Conservation (phyloP, 1,284 basidiomycete genomes). For the Flammula alnicola region DNA sequence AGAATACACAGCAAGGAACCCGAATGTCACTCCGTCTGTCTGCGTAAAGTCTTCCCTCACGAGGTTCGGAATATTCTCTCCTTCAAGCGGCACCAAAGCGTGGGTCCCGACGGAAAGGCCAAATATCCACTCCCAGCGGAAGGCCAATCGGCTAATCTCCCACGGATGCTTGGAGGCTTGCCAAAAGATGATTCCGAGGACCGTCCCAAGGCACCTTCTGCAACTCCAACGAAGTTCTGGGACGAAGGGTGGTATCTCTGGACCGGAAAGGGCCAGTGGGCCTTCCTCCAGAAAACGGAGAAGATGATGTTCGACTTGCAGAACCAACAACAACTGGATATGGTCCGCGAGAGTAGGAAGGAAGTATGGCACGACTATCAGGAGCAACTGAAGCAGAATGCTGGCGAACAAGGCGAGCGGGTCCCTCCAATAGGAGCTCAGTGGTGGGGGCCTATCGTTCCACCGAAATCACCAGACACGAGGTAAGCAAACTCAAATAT, state of each 20-base stretch:
- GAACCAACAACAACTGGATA: slow-evolving; percentile 48
- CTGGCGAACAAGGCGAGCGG: slow-evolving; percentile 21
- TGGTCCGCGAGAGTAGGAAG: slow-evolving; percentile 45
- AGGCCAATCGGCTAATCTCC: slow-evolving; percentile 57
- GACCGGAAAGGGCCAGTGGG: slow-evolving; percentile 58
- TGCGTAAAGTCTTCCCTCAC: slow-evolving; percentile 74
- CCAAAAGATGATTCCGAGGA: slow-evolving; percentile 34
- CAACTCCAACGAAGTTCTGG: slow-evolving; percentile 54
- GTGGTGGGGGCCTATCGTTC: slow-evolving; percentile 44
- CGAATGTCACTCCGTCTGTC: slow-evolving; percentile 67
- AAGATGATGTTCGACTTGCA: slow-evolving; percentile 62
- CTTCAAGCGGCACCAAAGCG: slow-evolving; percentile 45
- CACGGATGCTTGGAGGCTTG: slow-evolving; percentile 46
- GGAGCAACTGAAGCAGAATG: slow-evolving; percentile 40
- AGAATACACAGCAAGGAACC: slow-evolving; percentile 61
- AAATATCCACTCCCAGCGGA: slow-evolving; percentile 65
- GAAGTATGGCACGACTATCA: slow-evolving; percentile 55
- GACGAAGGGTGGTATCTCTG: slow-evolving; percentile 78
- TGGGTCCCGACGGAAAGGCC: slow-evolving; percentile 46
- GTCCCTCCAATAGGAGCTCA: slow-evolving; percentile 28
- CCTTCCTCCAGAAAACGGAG: slow-evolving; percentile 57
- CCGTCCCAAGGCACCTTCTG: slow-evolving; percentile 21
- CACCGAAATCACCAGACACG: slow-evolving; percentile 42
- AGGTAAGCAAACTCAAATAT: slow-evolving; percentile 34
- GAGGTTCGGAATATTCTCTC: slow-evolving; percentile 65